Percentiles rank a stretch among this genome's conserved stretches.
phyloP scores from a whole-genome alignment of 2,329 filamentous ascomycete species.

The Colletotrichum kahawae region DNA sequence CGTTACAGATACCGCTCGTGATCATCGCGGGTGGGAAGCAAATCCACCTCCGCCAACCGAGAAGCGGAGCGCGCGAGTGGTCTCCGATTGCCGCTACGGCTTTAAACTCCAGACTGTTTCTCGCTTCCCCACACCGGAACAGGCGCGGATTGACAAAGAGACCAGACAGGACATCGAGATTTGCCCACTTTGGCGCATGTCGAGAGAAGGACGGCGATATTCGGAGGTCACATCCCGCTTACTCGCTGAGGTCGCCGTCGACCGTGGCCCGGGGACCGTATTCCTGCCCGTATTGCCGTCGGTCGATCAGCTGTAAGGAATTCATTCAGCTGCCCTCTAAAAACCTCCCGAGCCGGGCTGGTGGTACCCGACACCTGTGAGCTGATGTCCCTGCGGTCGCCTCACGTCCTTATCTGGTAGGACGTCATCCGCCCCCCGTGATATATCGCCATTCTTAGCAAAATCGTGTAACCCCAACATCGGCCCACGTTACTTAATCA shows the following conservation, averaged over 20 bases:
- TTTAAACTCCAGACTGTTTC: not conserved
- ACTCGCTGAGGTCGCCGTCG: not conserved
- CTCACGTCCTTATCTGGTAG: not conserved
- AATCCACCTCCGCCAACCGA: not conserved
- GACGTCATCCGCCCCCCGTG: not conserved
- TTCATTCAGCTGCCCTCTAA: not conserved
- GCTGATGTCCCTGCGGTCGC: not conserved
- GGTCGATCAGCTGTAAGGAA: not conserved
- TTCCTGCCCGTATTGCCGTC: not conserved
- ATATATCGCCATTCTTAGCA: slow-evolving; percentile 1
- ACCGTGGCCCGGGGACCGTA: not conserved
- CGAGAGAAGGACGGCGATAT: not conserved
- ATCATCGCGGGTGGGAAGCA: not conserved
- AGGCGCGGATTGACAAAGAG: not conserved
- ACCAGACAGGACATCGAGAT: not conserved
- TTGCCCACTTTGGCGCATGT: slow-evolving; percentile 14
- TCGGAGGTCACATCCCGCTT: slow-evolving; percentile 2
- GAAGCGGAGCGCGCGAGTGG: not conserved
- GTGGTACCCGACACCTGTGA: not conserved
- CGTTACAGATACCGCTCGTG: not conserved
- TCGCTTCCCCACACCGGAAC: slow-evolving; percentile 1
- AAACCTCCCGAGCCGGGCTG: not conserved
- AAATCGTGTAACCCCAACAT: not conserved
- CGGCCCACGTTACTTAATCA: not conserved
- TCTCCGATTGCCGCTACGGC: not conserved